A percentile compares a stretch with the other conserved stretches of the same genome.
Conservation (phyloP, 768 basidiomycete species). For the Kwoniella sp. region DNA sequence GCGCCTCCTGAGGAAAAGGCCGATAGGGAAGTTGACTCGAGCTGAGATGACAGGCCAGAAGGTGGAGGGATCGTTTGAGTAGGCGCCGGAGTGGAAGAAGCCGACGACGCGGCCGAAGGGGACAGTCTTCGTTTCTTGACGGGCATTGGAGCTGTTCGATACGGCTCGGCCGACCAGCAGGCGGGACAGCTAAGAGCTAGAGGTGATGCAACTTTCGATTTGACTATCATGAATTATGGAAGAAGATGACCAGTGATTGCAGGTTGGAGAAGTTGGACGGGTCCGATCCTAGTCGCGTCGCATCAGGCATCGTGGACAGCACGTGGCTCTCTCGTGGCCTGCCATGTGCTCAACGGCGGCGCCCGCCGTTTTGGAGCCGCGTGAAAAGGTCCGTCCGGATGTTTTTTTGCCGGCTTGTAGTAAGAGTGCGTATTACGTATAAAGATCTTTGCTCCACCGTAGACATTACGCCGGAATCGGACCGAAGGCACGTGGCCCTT, state of each 20-base stretch:
- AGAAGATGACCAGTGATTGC: too few species aligned
- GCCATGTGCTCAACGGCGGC: background rate
- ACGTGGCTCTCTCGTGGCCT: too few species aligned
- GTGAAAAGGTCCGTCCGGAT: background rate
- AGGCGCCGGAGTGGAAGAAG: slow-evolving; percentile 25
- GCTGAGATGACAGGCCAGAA: background rate
- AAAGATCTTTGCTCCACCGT: background rate
- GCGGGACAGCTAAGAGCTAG: too few species aligned
- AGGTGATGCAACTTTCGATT: too few species aligned
- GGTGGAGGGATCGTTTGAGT: slow-evolving; percentile 5
- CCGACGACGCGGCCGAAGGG: slow-evolving; percentile 31
- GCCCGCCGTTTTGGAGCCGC: background rate
- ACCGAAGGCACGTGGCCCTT: background rate
- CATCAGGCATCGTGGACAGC: too few species aligned
- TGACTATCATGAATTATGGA: too few species aligned
- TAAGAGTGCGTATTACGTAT: background rate
- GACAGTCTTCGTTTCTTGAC: slow-evolving; percentile 36
- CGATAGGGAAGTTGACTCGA: slow-evolving; percentile 1
- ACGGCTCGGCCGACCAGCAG: too few species aligned
- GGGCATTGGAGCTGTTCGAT: slow-evolving; percentile 9
- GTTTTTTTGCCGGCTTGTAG: background rate
- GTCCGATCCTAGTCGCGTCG: too few species aligned
- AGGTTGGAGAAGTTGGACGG: too few species aligned
- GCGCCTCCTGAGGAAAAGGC: slow-evolving; percentile 7
- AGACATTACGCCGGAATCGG: background rate